Percentiles rank a stretch among this genome's conserved stretches.
These are phyloP conservation scores for Thalia dealbata DNA, from an alignment of 176 grass and related monocot species.

Conservation along the genomic window DNA sequence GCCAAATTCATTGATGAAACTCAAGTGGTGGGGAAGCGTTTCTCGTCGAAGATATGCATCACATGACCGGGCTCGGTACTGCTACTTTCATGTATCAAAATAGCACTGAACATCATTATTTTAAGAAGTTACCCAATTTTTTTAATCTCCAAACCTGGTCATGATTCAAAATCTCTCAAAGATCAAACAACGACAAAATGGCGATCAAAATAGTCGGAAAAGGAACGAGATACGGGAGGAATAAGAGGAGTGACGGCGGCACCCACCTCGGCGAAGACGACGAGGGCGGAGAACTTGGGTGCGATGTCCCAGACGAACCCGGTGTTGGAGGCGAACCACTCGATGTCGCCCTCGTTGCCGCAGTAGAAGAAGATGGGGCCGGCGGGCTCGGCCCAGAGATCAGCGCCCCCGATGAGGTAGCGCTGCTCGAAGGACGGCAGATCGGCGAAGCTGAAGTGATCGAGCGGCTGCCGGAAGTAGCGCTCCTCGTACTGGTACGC, in stretches of 20 bases:
- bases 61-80: too few relatives aligned
- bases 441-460: slow-evolving; percentile 82
- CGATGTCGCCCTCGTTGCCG: slow-evolving; percentile 94
- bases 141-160: too few relatives aligned
- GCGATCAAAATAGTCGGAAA: too few relatives aligned
- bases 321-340: slow-evolving; percentile 87
- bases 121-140: too few relatives aligned
- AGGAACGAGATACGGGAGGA: not conserved
- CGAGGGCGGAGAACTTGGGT: slow-evolving; percentile 70
- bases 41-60: too few relatives aligned
- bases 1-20: too few relatives aligned
- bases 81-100: too few relatives aligned
- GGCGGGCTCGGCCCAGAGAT: slow-evolving; percentile 32
- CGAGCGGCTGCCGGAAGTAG: slow-evolving; percentile 77
- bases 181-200: too few relatives aligned
- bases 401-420: slow-evolving; percentile 48
- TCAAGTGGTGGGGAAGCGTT: too few relatives aligned
- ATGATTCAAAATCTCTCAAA: too few relatives aligned
- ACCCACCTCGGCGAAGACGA: slow-evolving; percentile 85
- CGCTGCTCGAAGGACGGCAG: slow-evolving; percentile 55
- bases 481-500: slow-evolving; percentile 49
- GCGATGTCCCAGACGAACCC: slow-evolving; percentile 90
- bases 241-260: not conserved
- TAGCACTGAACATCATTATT: too few relatives aligned
- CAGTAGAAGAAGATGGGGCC: slow-evolving; percentile 98